phyloP scores from a whole-genome alignment of 179 eudicot species.

The Beta lomatogona region DNA sequence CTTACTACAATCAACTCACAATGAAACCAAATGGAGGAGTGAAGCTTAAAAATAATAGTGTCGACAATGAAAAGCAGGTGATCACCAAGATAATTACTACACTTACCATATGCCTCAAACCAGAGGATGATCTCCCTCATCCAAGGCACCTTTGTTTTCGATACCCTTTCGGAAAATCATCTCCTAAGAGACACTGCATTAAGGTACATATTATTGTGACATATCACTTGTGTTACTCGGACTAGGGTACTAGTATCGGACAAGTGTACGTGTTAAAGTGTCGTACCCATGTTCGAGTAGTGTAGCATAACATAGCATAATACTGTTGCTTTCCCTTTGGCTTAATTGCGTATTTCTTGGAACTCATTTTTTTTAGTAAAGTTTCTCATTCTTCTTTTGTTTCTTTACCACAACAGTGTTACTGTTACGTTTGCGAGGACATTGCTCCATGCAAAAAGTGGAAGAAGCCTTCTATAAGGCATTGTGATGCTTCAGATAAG shows the following conservation, averaged over 20 bases:
- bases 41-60: neutral
- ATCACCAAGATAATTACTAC: slow-evolving; percentile 5
- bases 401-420: slow-evolving; percentile 16
- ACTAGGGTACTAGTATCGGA: neutral
- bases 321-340: no score
- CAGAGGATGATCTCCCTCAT: slow-evolving; percentile 30
- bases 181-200: slow-evolving; percentile 27
- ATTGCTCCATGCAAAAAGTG: slow-evolving; percentile 29
- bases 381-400: neutral
- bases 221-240: neutral
- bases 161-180: slow-evolving; percentile 25
- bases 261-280: no score
- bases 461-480: slow-evolving; percentile 5
- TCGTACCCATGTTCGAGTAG: no score
- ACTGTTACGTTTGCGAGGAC: slow-evolving; percentile 29
- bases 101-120: slow-evolving; percentile 18
- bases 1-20: neutral
- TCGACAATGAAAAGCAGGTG: neutral
- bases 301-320: no score
- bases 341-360: no score
- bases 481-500: slow-evolving; percentile 25
- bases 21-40: neutral
- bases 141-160: slow-evolving; percentile 29
- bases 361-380: no score
- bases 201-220: slow-evolving; percentile 11